Base-by-base conservation (phyloP, 2,329 filamentous ascomycete species). In the Phaeosphaeriaceae sp. region DNA sequence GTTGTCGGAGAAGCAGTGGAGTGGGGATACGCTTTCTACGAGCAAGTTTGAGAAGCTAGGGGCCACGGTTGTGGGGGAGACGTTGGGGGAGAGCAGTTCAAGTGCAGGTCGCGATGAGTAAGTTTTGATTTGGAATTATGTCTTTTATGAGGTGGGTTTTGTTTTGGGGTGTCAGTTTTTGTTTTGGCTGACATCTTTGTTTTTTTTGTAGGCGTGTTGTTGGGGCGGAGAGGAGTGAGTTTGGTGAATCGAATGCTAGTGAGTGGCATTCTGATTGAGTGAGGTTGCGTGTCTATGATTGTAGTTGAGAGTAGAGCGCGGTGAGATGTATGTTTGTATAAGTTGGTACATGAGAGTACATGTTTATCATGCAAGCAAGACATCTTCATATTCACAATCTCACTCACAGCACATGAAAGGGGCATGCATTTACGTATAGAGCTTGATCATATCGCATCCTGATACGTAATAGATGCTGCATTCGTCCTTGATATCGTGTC, bases 21-120 rank as follows among this genome's bases (percentile, higher is more conserved):
- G 68, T 3, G 61, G 38, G 7, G 68, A 69, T 23, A 71, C 68
- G 7, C 39, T 73, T 28, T 63, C 60, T 11, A 61, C 59, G 21
- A 72, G 67, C 28, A 56, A 52, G 11, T 45, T 70, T 7, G 60
- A 61, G 6, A 59, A 65, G 18, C 4, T 62, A 16, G 44, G 47
- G 6, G 56, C 52, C 12, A 28, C 56, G 29, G 51, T 48, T 4
- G 41, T 60, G 48, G 53, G 50, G 5, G 38, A 52, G 7, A 54
- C 60, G 48, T 30, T 51, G 40, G 61, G 56, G 2, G 67, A 64
- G 53, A 66, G 61, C 42, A 67, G 63, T 29, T 55, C 63, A n/a
- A 60, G 58, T 29, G 62, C 49, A 13, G 52, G 46, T 30, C 48
- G 55, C 52, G 61, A 62, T 45, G 60, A 60, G 55, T 61, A 61